A percentile compares a stretch with the other conserved stretches of the same genome.
Evolutionary conservation across 2,329 filamentous ascomycete species (phyloP).

Genomic region (Aureobasidium leucospermi): DNA sequence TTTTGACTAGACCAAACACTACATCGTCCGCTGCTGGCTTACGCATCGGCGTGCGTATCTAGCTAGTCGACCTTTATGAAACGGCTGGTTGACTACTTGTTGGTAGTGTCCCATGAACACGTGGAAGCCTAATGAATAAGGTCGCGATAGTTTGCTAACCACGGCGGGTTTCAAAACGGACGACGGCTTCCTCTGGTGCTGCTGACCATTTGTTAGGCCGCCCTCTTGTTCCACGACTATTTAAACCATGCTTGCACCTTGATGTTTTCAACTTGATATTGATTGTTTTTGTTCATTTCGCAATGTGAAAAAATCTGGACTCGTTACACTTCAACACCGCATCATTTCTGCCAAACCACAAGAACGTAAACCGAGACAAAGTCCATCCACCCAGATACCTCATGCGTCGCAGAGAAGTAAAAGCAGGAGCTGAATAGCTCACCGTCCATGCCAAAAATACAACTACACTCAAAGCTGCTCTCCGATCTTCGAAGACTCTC

Average conservation of each 20-base stretch:
- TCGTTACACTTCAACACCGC: neutral
- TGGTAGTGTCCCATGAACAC: neutral
- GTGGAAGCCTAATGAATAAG: slow-evolving; percentile 1
- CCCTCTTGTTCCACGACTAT: neutral
- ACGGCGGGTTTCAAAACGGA: slow-evolving; percentile 9
- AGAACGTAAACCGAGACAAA: neutral
- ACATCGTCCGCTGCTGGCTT: slow-evolving; percentile 3
- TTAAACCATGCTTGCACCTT: neutral
- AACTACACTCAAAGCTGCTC: neutral
- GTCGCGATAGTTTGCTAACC: slow-evolving; percentile 7
- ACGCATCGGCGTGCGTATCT: neutral
- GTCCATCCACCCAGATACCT: neutral
- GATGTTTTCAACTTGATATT: neutral
- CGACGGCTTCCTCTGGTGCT: slow-evolving; percentile 10
- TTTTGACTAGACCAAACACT: slow-evolving; percentile 3
- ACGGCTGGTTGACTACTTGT: neutral
- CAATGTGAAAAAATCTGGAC: slow-evolving; percentile 6
- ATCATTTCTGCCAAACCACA: neutral
- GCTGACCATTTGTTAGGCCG: neutral
- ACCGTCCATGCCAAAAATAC: neutral
- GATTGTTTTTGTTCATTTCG: slow-evolving; percentile 9
- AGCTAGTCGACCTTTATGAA: neutral
- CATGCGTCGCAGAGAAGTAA: neutral
- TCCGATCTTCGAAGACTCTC: neutral
- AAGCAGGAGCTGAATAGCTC: neutral